Evolutionary conservation across 2,329 filamentous ascomycete species (phyloP).

Genomic region (Blumeria graminis): DNA sequence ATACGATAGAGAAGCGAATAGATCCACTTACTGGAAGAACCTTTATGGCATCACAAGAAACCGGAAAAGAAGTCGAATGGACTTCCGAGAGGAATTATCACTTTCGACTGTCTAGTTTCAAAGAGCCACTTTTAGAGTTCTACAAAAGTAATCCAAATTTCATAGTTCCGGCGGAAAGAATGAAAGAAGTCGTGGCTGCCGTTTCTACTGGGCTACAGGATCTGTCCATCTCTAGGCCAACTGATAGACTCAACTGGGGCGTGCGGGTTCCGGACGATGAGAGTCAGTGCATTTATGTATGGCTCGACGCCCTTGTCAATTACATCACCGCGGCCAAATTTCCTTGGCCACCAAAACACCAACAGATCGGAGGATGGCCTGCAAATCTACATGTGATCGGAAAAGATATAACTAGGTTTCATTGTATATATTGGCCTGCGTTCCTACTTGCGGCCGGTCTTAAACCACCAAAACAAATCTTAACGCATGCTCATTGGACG

Average conservation of each 20-base stretch:
- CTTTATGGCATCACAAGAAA: conserved; percentile 63
- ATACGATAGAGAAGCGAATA: conserved; percentile 45
- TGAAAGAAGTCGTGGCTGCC: conserved; percentile 55
- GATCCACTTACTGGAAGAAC: conserved; percentile 64
- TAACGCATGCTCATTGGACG: conserved; percentile 91
- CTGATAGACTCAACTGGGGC: conserved; percentile 60
- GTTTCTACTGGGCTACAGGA: conserved; percentile 62
- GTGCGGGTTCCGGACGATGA: conserved; percentile 67
- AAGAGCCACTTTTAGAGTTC: conserved; percentile 53
- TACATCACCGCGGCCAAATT: conserved; percentile 79
- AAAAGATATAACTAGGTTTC: conserved; percentile 91
- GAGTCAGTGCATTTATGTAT: conserved; percentile 86
- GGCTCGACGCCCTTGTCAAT: conserved; percentile 89
- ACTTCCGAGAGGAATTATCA: conserved; percentile 84
- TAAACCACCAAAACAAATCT: conserved; percentile 50
- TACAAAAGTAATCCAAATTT: conserved; percentile 58
- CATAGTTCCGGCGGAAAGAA: conserved; percentile 46
- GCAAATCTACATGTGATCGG: conserved; percentile 81
- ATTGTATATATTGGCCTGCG: conserved; percentile 95
- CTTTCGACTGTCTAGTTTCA: conserved; percentile 68
- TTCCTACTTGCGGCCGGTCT: conserved; percentile 74
- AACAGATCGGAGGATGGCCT: conserved; percentile 51
- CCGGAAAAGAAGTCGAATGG: conserved; percentile 86
- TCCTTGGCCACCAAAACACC: conserved; percentile 45
- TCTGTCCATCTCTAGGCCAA: conserved; percentile 68